A percentile compares a stretch with the other conserved stretches of the same genome.
These are phyloP conservation scores for Ambrosia artemisiifolia DNA, from an alignment of 129 eudicot species.

Conservation along the genomic window DNA sequence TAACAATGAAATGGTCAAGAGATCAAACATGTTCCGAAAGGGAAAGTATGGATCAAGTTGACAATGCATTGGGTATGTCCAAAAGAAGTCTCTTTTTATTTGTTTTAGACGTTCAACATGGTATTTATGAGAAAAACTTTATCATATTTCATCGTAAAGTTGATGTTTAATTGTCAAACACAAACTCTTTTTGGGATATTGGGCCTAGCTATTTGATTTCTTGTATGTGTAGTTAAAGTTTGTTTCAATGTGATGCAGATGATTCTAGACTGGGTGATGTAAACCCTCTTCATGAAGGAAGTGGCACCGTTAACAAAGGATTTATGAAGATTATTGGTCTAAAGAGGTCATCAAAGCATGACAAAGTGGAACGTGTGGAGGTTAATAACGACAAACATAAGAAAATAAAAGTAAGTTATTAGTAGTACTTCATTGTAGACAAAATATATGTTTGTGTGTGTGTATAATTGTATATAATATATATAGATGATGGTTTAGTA, in stretches of 20 bases:
- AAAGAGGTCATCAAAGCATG: conserved; percentile 53
- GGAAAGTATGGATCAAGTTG: conserved; percentile 31
- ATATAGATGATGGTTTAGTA: neutral
- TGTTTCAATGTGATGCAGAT: conserved; percentile 35
- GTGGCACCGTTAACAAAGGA: conserved; percentile 43
- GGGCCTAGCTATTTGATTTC: neutral
- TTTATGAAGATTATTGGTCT: conserved; percentile 68
- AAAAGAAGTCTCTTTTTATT: neutral
- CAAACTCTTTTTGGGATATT: neutral
- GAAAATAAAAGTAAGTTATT: conserved; percentile 59
- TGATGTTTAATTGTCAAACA: neutral
- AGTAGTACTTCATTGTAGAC: neutral
- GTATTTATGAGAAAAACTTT: neutral
- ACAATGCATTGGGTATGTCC: conserved; percentile 54
- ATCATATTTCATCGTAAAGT: neutral
- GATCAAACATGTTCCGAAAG: conserved; percentile 45
- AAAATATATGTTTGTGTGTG: neutral
- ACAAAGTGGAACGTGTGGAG: conserved; percentile 30
- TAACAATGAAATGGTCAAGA: conserved; percentile 28
- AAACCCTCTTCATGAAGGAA: conserved; percentile 18
- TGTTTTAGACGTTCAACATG: neutral
- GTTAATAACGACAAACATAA: conserved; percentile 35
- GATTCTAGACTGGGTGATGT: conserved; percentile 33
- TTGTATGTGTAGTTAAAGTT: neutral
- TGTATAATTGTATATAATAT: no score